Conservation (phyloP, 2,329 filamentous ascomycete genomes). For the Verticillium isaacii region DNA sequence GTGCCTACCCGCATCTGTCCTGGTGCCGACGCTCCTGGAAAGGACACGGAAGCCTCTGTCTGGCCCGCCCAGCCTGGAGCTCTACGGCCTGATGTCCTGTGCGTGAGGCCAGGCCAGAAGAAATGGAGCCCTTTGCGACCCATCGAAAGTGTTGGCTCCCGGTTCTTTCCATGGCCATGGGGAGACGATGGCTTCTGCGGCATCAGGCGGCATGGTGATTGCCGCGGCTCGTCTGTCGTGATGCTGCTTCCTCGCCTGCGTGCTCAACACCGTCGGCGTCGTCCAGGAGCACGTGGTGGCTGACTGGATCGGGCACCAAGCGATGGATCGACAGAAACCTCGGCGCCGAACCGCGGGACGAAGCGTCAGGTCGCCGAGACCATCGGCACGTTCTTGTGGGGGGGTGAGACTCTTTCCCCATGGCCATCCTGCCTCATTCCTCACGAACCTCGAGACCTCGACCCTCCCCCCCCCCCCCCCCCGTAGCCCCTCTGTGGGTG, state of each 20-base stretch:
- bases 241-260: neutral
- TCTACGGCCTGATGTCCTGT: neutral
- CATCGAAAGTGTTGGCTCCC: neutral
- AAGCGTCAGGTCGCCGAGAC: neutral
- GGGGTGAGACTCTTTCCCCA: neutral
- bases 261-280: neutral
- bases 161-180: too few relatives aligned
- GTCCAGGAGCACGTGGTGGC: neutral
- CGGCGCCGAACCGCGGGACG: neutral
- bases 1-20: neutral
- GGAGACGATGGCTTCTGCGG: neutral
- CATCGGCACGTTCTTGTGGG: neutral
- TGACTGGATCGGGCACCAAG: neutral
- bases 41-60: neutral
- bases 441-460: neutral
- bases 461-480: neutral
- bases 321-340: neutral
- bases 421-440: neutral
- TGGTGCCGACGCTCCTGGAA: neutral
- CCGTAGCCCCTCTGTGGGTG: neutral
- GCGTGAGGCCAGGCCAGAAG: neutral
- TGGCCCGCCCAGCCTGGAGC: neutral
- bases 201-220: too few relatives aligned
- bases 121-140: neutral
- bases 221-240: neutral